A percentile compares a stretch with the other conserved stretches of the same genome.
These are phyloP conservation scores for Geotrichum cucujoidarum DNA, from an alignment of 1,139 yeast genomes.

Conservation along the genomic window DNA sequence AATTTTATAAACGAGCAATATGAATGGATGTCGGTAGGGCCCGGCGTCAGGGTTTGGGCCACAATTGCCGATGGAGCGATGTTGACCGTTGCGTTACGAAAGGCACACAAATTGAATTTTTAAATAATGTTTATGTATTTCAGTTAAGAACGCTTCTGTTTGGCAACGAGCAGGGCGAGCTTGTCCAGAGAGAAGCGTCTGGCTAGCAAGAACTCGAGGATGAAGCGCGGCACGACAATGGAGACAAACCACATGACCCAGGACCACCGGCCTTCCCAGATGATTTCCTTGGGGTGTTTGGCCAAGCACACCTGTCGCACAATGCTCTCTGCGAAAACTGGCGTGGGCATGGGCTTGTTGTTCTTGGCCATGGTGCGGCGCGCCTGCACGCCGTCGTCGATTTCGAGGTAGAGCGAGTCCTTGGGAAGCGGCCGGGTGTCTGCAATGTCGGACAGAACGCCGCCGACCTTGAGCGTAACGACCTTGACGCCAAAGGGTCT, in stretches of 20 bases:
- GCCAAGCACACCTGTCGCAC: conserved; percentile 46
- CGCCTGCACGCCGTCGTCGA: conserved; percentile 44
- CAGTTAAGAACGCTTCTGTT: conserved; percentile 1
- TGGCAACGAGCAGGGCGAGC: conserved; percentile 15
- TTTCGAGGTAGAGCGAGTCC: conserved; percentile 49
- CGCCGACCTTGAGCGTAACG: conserved; percentile 65
- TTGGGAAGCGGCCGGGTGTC: conserved; percentile 54
- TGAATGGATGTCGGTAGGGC: too few species aligned
- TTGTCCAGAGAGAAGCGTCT: conserved; percentile 46
- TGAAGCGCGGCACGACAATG: conserved; percentile 45
- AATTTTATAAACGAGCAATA: too few species aligned
- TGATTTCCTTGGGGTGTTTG: conserved; percentile 41
- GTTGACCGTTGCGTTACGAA: too few species aligned
- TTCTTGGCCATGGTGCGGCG: conserved; percentile 60
- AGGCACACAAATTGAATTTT: background rate
- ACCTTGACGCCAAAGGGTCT: conserved; percentile 71
- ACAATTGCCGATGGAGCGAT: too few species aligned
- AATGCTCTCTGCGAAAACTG: conserved; percentile 51
- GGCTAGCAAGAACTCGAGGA: conserved; percentile 45
- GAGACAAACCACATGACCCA: conserved; percentile 38
- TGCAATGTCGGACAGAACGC: conserved; percentile 58
- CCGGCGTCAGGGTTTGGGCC: too few species aligned
- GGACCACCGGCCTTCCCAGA: conserved; percentile 56
- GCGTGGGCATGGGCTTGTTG: conserved; percentile 57
- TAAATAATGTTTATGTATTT: background rate